phyloP scores from a whole-genome alignment of 164 flowering plant species.

The Vitis cinerea region DNA sequence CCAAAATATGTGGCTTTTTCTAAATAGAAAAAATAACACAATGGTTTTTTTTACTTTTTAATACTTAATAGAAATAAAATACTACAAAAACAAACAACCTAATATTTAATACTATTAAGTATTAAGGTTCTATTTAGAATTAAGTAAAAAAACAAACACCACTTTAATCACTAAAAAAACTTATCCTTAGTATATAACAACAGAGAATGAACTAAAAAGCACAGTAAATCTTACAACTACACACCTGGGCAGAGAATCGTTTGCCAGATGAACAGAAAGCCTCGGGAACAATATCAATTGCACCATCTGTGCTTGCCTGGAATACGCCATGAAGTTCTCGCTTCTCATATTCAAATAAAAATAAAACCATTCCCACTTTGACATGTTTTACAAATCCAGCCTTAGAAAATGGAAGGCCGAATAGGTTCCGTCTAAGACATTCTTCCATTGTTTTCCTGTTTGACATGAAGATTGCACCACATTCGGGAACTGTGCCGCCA shows the following conservation, averaged over 20 bases:
- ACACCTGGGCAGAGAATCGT: constrained; percentile 75
- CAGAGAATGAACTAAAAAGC: not conserved
- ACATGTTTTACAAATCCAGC: constrained; percentile 50
- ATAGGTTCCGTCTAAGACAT: constrained; percentile 44
- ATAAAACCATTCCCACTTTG: constrained; percentile 66
- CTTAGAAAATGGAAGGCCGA: constrained; percentile 55
- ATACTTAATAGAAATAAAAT: too few species aligned
- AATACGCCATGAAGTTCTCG: constrained; percentile 68
- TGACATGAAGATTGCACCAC: constrained; percentile 81
- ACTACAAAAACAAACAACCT: too few species aligned
- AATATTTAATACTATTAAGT: too few species aligned
- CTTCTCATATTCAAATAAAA: constrained; percentile 66
- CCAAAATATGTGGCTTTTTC: too few species aligned
- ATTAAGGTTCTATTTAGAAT: too few species aligned
- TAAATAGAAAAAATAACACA: too few species aligned
- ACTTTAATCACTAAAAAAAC: not conserved
- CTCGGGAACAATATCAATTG: constrained; percentile 51
- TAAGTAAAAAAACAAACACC: too few species aligned
- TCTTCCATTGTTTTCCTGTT: constrained; percentile 51
- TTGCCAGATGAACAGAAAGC: constrained; percentile 55
- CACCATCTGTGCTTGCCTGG: constrained; percentile 65
- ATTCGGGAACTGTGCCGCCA: constrained; percentile 20
- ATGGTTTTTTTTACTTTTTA: too few species aligned
- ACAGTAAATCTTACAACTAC: not conserved
- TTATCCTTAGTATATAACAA: not conserved